A percentile compares a stretch with the other conserved stretches of the same genome.
Conservation (phyloP, 2,329 filamentous ascomycete species). For the Claviceps spartinae region DNA sequence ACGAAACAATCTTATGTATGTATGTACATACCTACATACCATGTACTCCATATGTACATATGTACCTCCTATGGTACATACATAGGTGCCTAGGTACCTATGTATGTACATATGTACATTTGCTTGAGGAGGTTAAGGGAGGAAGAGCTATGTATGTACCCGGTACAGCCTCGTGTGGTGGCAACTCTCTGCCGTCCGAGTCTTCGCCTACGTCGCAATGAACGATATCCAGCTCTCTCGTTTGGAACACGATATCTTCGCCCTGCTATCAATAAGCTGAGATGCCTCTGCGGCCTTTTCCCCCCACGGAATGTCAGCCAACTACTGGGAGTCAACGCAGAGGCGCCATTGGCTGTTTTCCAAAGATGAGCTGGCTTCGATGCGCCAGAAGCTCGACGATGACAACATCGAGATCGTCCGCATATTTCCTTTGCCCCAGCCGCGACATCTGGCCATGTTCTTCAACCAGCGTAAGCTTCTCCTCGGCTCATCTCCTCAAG, state of each 20-base stretch:
- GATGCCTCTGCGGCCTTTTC: constrained; percentile 6
- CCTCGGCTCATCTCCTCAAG: not conserved
- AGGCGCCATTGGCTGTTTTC: constrained; percentile 82
- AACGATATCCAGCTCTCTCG: not conserved
- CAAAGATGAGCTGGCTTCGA: constrained; percentile 61
- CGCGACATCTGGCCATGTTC: constrained; percentile 75
- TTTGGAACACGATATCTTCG: not conserved
- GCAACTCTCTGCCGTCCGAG: not conserved
- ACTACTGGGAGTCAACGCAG: constrained; percentile 95
- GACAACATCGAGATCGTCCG: constrained; percentile 61
- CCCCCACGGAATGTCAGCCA: constrained; percentile 60
- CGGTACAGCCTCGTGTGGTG: not conserved
- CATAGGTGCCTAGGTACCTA: no score
- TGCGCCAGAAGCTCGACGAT: constrained; percentile 65
- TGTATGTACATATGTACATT: no score
- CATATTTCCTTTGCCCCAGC: constrained; percentile 70
- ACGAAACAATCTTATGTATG: no score
- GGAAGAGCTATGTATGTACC: no score
- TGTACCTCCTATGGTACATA: no score
- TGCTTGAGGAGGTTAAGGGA: no score
- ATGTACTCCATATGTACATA: no score
- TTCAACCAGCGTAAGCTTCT: constrained; percentile 65
- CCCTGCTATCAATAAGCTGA: not conserved
- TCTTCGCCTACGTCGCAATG: not conserved
- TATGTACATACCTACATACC: no score